Evolutionary conservation across 1,139 yeast genomes (phyloP), one percentile per base, ranked within the genome.

Genomic region (Schizosaccharomyces versatilis): DNA sequence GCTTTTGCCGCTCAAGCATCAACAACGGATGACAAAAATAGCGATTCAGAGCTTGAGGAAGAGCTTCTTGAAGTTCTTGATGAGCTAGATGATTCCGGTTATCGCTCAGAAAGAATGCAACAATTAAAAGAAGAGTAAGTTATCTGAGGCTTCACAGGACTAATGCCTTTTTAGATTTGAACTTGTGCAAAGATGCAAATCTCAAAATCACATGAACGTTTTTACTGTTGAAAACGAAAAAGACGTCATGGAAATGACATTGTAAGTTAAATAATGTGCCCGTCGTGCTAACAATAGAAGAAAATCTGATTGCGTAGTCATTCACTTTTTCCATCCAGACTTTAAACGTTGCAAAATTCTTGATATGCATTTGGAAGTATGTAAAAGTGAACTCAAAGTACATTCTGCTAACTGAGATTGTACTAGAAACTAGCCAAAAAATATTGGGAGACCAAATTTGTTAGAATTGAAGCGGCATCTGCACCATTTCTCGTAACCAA

Each of bases 391-490:
- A 17, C 12, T 36, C 12, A 19, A 8, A 47, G 10, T 24, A 6
- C 24, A 47, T 2, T 1, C 7, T 6, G 10, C 49, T 44, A 44
- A 44, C 14, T 9, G 5, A 24, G 2, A 24, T 24, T 24, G 19
- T 5, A 10, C 19, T 38, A 49, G 52, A 49, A 38, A 38, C 10
- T 49, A 3, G 38, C 52, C 36, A 39, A 49, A 36, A 38, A 9
- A 9, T 38, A 49, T 32, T 49, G 52, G 52, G 42, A 39, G 38
- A 49, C 52, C 8, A 49, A 49, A 38, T 49, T 49, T 49, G n/a
- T 49, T 12, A n/a, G 52, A 9, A 38, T 49, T 15, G 42, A 49
- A 38, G 52, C 52, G 10, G 42, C 41, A 5, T 15, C 19, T 17
- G 52, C 52, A 17, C 52, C 52, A 38, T 49, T 49, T 32, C 41